Percentiles rank a stretch among this genome's conserved stretches.
phyloP scores from a whole-genome alignment of 768 basidiomycete species.

The Pisolithus marmoratus region DNA sequence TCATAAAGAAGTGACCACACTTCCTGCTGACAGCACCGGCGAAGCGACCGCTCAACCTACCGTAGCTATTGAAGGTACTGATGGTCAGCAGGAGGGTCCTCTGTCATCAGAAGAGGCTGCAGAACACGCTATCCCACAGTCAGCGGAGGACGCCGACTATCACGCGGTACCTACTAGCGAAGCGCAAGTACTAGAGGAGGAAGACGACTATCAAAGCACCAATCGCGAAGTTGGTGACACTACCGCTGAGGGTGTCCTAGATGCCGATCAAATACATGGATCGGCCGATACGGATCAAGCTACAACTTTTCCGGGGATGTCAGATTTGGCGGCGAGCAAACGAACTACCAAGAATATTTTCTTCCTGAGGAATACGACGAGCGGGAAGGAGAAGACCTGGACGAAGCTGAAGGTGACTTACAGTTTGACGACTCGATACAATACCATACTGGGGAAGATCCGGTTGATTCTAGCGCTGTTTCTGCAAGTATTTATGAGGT shows the following conservation, averaged over 20 bases:
- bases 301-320: slow-evolving; percentile 4
- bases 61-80: not conserved
- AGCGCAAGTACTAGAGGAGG: slow-evolving; percentile 15
- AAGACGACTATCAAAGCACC: slow-evolving; percentile 14
- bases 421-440: slow-evolving; percentile 16
- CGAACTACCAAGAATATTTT: slow-evolving; percentile 28
- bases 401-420: slow-evolving; percentile 18
- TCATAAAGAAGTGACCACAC: not conserved
- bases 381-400: slow-evolving; percentile 30
- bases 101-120: not conserved
- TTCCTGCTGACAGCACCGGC: not conserved
- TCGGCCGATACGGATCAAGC: slow-evolving; percentile 19
- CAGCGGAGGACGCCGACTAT: slow-evolving; percentile 8
- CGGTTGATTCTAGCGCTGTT: slow-evolving; percentile 5
- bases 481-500: not conserved
- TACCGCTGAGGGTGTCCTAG: slow-evolving; percentile 15
- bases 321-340: slow-evolving; percentile 26
- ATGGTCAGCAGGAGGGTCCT: not conserved
- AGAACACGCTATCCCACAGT: slow-evolving; percentile 7
- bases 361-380: slow-evolving; percentile 33
- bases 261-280: slow-evolving; percentile 26
- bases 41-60: not conserved
- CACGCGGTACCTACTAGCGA: slow-evolving; percentile 12
- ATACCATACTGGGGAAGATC: slow-evolving; percentile 17
- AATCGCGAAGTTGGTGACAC: slow-evolving; percentile 13